A percentile compares a stretch with the other conserved stretches of the same genome.
These are phyloP conservation scores for Cryptosporidium viatorum DNA, from an alignment of 169 alveolate genomes.

Conservation along the genomic window DNA sequence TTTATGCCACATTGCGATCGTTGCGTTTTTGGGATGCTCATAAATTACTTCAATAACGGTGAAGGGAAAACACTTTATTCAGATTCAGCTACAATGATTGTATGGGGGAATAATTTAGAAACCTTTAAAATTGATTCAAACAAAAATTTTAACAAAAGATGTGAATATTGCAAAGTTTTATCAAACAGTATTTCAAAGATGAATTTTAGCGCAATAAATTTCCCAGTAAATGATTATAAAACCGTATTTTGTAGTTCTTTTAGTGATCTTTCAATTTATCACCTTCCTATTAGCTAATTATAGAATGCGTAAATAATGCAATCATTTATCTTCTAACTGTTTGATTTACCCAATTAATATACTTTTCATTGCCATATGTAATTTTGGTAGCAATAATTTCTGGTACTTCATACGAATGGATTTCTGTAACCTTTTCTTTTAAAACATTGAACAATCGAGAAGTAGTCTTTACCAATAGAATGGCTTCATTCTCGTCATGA, in stretches of 20 bases:
- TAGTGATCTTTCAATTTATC: constrained; percentile 48
- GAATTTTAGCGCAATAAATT: background rate
- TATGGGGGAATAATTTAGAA: constrained; percentile 68
- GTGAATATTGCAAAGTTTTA: constrained; percentile 50
- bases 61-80: constrained; percentile 30
- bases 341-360: constrained; percentile 30
- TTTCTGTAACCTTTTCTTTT: background rate
- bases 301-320: background rate
- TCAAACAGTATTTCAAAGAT: background rate
- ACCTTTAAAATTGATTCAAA: constrained; percentile 34
- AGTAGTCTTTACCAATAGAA: constrained; percentile 37
- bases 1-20: constrained; percentile 74
- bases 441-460: background rate
- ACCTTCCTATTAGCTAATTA: background rate
- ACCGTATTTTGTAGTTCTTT: constrained; percentile 28
- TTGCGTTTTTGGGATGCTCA: constrained; percentile 62
- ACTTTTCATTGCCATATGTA: constrained; percentile 22
- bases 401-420: constrained; percentile 62
- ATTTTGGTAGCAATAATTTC: constrained; percentile 57
- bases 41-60: constrained; percentile 37
- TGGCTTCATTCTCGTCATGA: constrained; percentile 15
- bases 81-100: constrained; percentile 14
- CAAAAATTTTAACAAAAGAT: constrained; percentile 10
- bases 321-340: constrained; percentile 5
- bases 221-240: background rate